Base-by-base conservation (phyloP, 306 rosid species). In the Vicia sativa region DNA sequence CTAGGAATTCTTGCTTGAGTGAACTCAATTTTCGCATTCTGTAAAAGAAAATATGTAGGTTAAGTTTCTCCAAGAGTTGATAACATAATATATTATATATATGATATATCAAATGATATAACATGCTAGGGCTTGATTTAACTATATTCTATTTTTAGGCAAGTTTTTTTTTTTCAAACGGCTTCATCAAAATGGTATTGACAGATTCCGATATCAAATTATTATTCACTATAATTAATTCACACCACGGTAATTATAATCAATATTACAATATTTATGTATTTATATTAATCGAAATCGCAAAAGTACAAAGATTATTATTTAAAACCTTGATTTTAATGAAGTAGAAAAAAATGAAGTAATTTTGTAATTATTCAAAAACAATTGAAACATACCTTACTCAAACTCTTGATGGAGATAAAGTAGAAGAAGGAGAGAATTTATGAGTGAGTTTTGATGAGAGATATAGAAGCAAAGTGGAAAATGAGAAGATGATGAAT, bases 1-100 rank as follows among this genome's bases (percentile, higher is more conserved):
- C 42, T 1, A 89, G 71, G 31, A 92, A 89, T 68, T 92, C 92
- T 81, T 58, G 79, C 85, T 81, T 92, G n/a, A 85, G 26, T 2
- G 59, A 70, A 12, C 66, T 91, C 2, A 65, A 34, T 45, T 59
- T 82, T 7, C 76, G 82, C 97, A 92, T 74, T 65, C 72, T 73
- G 45, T 29, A 45, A 18, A 41, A 43, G 37, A 19, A 18, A 19
- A n/a, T 2, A 60, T 18, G 45, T 23, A 10, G 50, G 21, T 55
- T 55, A 55, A 55, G 62, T 55, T 55, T 55, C 11, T 26, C 0
- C 2, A 55, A 54, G 15, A 54, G 69, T 25, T 65, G 14, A 28
- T 65, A 65, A 45, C 23, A 63, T 25, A 25, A 25, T 3, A 25
- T 25, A 25, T 28, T 9, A 13, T 6, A 11, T 18, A 56, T 23